These are phyloP conservation scores for Cyclotella baltica DNA, from an alignment of 108 stramenopile species.

Conservation along the genomic window DNA sequence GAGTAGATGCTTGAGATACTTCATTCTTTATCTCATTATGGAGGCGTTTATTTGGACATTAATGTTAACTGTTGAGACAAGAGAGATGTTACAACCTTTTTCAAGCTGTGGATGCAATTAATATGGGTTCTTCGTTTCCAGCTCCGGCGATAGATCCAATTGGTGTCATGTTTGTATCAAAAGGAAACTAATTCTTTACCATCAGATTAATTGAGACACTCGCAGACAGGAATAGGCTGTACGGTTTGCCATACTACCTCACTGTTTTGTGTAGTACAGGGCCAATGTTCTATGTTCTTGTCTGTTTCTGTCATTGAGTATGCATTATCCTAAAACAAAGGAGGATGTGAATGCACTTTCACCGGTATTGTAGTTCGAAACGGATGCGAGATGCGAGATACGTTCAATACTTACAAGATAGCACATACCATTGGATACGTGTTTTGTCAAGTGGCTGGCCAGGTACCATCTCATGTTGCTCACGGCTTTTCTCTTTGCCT, in stretches of 20 bases:
- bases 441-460: slow-evolving; percentile 11
- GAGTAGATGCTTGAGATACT: slow-evolving; percentile 59
- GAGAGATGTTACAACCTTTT: slow-evolving; percentile 20
- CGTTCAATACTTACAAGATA: slow-evolving; percentile 32
- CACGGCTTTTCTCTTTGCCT: background rate
- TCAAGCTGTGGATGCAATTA: slow-evolving; percentile 3
- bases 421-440: slow-evolving; percentile 30
- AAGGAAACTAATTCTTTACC: slow-evolving; percentile 10
- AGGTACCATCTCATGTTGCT: background rate
- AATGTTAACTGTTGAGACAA: slow-evolving; percentile 17
- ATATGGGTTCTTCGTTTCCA: slow-evolving; percentile 11
- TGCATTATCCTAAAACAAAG: background rate
- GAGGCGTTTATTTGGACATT: slow-evolving; percentile 21
- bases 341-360: slow-evolving; percentile 16
- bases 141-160: slow-evolving; percentile 16
- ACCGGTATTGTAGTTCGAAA: slow-evolving; percentile 18
- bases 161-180: slow-evolving; percentile 18
- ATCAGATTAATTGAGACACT: slow-evolving; percentile 8
- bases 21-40: slow-evolving; percentile 49
- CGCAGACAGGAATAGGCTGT: slow-evolving; percentile 26
- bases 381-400: slow-evolving; percentile 13
- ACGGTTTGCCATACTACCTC: slow-evolving; percentile 19
- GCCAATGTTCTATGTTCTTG: slow-evolving; percentile 28
- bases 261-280: slow-evolving; percentile 33
- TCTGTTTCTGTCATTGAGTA: slow-evolving; percentile 29